A percentile compares a stretch with the other conserved stretches of the same genome.
Evolutionary conservation across 2,329 filamentous ascomycete species (phyloP).

Genomic region (Apiospora koreana): DNA sequence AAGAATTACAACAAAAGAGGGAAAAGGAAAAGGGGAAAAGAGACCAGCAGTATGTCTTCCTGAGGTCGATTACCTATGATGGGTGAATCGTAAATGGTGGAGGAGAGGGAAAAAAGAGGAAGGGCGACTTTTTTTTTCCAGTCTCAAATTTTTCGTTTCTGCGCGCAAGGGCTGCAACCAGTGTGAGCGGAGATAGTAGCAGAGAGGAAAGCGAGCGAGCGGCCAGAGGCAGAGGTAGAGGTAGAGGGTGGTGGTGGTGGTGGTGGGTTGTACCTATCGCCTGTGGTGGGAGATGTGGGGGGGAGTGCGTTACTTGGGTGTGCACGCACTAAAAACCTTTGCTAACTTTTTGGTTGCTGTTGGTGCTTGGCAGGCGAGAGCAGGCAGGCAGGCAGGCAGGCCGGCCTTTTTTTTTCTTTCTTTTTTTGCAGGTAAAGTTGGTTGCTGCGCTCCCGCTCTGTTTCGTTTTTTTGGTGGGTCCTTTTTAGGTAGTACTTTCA

Average conservation of each 20-base stretch:
- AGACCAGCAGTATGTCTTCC: slow-evolving; percentile 11
- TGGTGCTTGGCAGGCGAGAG: background rate
- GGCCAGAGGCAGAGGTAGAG: background rate
- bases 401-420: background rate
- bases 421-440: background rate
- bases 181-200: slow-evolving; percentile 8
- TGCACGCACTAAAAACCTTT: slow-evolving; percentile 6
- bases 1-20: slow-evolving; percentile 6
- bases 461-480: background rate
- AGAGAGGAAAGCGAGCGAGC: background rate
- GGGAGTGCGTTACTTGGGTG: slow-evolving; percentile 4
- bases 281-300: background rate
- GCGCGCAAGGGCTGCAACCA: slow-evolving; percentile 10
- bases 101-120: background rate
- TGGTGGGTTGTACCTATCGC: background rate
- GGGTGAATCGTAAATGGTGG: slow-evolving; percentile 9
- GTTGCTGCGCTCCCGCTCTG: slow-evolving; percentile 5
- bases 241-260: background rate
- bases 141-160: slow-evolving; percentile 13
- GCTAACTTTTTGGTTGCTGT: slow-evolving; percentile 2
- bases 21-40: background rate
- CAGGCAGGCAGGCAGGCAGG: background rate
- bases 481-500: background rate
- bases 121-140: slow-evolving; percentile 11
- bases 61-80: slow-evolving; percentile 11